Evolutionary conservation across 805 yeast genomes (phyloP), one percentile per base, ranked within the genome.

Genomic region (Wickerhamomyces alni): DNA sequence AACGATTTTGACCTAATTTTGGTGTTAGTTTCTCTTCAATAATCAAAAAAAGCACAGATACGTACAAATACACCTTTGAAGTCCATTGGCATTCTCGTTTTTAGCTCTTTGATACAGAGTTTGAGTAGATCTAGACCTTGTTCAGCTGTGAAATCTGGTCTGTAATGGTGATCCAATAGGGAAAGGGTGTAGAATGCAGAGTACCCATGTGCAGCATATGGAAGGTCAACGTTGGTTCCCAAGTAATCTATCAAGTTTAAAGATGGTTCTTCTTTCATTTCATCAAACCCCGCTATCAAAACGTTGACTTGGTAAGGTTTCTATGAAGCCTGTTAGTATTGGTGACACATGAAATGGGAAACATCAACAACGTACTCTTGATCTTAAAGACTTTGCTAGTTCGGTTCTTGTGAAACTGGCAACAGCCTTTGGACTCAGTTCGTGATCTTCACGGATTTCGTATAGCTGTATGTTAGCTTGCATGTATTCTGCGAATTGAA

Each of bases 151-250:
- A 89, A 75, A 51, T 80, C 89, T 32, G 79, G 71, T 58, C 81
- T 75, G 65, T 89, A 88, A 64, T 88, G 96, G 51, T 82, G 88
- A 67, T 93, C 99, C 50, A 93, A 71, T 47, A 91, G 67, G 2
- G 98, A 85, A 62, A 87, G 74, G 25, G 95, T 80, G 62, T 93
- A 93, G 64, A 91, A 93, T 2, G 94, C 95, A n/a, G 98, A 95
- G 58, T 93, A 93, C 11, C 99, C 99, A 61, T 93, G 99, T 2
- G 98, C 98, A 15, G 94, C 96, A 58, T 93, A 93, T 13, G 99
- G 98, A 43, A 93, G 70, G 44, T 82, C 87, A 13, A 82, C 95
- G 49, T 82, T 78, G 3, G 99, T 86, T 8, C 99, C 99, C 48
- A 93, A 67, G 61, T 93, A 93, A 60, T 93, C 99, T 50, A 93